Evolutionary conservation across 163 green algal genomes (phyloP), one percentile per base, ranked within the genome.

Genomic region (Scenedesmus sp.): DNA sequence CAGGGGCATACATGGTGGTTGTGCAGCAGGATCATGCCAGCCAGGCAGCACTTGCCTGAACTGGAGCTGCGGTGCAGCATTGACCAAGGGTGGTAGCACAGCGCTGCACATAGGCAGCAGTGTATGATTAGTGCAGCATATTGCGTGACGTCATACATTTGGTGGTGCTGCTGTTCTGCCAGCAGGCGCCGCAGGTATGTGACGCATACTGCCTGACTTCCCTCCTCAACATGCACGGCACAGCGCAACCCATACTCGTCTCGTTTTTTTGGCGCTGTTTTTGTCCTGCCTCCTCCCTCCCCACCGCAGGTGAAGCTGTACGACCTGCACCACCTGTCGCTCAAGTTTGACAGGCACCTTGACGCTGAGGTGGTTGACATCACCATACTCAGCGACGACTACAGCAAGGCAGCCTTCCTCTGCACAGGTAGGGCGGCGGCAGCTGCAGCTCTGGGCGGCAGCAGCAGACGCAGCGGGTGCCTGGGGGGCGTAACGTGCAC

Each of bases 271-370:
- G 51, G 7, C 51, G 51, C 51, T 22, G 13, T 35, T 73, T 4
- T 5, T 89, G 30, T 20, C n/a, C 9, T 51, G 81, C 53, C 16
- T 26, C 53, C 16, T 26, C 3, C 15, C 53, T 26, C 53, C 53
- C 18, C 18, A 26, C 53, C 53, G 49, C 95, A 98, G 96, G 91
- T 99, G 68, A 95, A 96, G 61, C 95, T 97, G 61, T 99, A 98
- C 90, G 98, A 99, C 92, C 93, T 99, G 18, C 87, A 86, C 61
- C 95, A 99, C 91, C 96, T 99, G 78, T 98, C 96, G 3, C 95
- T 99, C 91, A 99, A 99, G 95, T 99, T 99, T 94, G 96, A 98
- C 88, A 94, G 98, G 53, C 97, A 99, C 93, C 89, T 99, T 49
- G 97, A 99, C 81, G 90, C 97, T 0, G 98, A 99, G 90, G 96